A percentile compares a stretch with the other conserved stretches of the same genome.
Conservation (phyloP, 2,329 filamentous ascomycete genomes). For the Colletotrichum gloeosporioides region DNA sequence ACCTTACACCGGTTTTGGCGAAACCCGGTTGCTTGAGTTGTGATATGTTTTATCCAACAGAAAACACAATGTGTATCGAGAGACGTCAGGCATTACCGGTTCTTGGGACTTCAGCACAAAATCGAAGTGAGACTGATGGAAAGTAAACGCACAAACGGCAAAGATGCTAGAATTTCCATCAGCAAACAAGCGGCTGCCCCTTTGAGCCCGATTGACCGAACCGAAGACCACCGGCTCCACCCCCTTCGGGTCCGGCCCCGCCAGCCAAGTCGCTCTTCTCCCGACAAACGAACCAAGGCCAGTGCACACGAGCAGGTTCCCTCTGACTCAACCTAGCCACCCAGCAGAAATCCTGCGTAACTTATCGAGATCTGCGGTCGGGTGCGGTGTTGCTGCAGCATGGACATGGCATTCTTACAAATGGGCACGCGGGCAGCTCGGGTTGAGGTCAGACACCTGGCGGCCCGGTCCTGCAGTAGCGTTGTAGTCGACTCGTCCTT, state of each 20-base stretch:
- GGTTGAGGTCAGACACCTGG: not conserved
- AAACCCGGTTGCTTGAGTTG: not conserved
- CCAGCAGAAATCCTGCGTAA: not conserved
- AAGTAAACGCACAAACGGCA: not conserved
- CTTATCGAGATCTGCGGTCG: not conserved
- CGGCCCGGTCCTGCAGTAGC: not conserved
- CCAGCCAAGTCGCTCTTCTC: not conserved
- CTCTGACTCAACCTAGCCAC: not conserved
- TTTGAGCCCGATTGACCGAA: not conserved
- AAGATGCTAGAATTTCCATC: not conserved
- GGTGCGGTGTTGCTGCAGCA: not conserved
- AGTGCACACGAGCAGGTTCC: not conserved
- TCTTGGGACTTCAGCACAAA: not conserved
- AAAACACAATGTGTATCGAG: not conserved
- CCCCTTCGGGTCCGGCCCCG: conserved; percentile 6
- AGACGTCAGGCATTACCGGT: not conserved
- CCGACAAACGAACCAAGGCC: not conserved
- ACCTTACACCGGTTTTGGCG: not conserved
- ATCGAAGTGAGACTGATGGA: not conserved
- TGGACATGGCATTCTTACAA: not conserved
- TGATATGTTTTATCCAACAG: not conserved
- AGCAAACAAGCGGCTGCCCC: not conserved
- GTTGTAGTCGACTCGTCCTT: not conserved
- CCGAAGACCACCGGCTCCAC: conserved; percentile 1
- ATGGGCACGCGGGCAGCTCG: not conserved